phyloP scores from a whole-genome alignment of 129 eudicot genomes.

The Flaveria brownii region DNA sequence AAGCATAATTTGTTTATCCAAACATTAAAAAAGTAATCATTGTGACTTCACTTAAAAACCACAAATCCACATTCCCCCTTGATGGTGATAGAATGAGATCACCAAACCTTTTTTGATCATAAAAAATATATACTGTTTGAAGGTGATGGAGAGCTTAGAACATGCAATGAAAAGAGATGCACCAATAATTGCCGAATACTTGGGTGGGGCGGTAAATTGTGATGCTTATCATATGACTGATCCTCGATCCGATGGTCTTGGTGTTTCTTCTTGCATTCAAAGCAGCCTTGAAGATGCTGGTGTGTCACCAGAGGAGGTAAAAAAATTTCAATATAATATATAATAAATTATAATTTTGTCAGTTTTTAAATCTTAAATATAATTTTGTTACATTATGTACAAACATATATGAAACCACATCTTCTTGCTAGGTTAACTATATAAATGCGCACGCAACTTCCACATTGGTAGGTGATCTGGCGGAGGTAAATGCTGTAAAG shows the following conservation, averaged over 20 bases:
- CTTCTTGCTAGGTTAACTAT: conserved; percentile 69
- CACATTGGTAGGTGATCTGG: conserved; percentile 79
- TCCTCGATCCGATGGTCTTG: conserved; percentile 94
- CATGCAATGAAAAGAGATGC: conserved; percentile 97
- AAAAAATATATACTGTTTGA: conserved; percentile 25
- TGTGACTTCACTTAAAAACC: background rate
- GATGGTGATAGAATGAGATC: background rate
- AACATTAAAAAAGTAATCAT: background rate
- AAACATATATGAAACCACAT: background rate
- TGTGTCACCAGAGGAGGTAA: conserved; percentile 92
- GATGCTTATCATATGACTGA: conserved; percentile 98
- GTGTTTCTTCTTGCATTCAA: conserved; percentile 88
- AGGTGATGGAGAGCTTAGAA: conserved; percentile 98
- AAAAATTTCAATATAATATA: background rate
- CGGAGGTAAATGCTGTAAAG: conserved; percentile 90
- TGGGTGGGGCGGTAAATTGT: conserved; percentile 93
- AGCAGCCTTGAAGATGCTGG: conserved; percentile 79
- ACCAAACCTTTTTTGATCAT: background rate
- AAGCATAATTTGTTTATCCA: background rate
- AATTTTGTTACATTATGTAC: background rate
- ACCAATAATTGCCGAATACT: conserved; percentile 81
- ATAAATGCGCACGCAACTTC: conserved; percentile 98
- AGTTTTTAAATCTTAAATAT: background rate
- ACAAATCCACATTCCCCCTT: background rate
- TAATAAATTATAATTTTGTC: background rate